These are phyloP conservation scores for Cornus suecica DNA, from an alignment of 148 eudicot genomes.

Conservation along the genomic window DNA sequence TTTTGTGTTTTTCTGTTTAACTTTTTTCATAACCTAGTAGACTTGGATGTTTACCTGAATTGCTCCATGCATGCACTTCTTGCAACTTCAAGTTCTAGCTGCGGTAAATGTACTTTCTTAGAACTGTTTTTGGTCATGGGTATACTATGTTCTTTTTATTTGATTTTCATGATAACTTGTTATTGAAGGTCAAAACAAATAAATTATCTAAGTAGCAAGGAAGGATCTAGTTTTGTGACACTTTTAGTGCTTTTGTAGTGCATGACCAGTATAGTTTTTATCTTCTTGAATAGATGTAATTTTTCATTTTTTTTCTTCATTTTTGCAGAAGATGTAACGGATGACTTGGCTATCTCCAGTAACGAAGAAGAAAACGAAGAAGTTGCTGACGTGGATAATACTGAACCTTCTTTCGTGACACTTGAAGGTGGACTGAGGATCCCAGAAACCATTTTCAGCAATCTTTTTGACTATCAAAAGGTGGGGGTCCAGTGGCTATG, in stretches of 20 bases:
- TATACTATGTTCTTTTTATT: neutral
- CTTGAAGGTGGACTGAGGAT: conserved; percentile 93
- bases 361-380: conserved; percentile 44
- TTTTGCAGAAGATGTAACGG: conserved; percentile 36
- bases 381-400: conserved; percentile 42
- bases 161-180: neutral
- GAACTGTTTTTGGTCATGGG: neutral
- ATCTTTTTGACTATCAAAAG: conserved; percentile 92
- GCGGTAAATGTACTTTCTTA: neutral
- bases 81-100: neutral
- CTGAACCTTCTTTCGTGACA: conserved; percentile 48
- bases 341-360: conserved; percentile 29
- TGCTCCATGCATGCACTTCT: neutral
- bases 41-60: neutral
- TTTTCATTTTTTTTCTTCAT: neutral
- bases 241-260: neutral
- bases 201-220: neutral
- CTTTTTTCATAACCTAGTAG: neutral
- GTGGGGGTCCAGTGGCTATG: conserved; percentile 99
- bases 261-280: neutral
- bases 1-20: neutral
- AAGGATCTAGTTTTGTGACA: no score
- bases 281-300: neutral
- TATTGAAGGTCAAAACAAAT: neutral
- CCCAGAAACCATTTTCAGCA: conserved; percentile 65